phyloP scores from a whole-genome alignment of 2,329 filamentous ascomycete genomes.

The Camillea tinctor region DNA sequence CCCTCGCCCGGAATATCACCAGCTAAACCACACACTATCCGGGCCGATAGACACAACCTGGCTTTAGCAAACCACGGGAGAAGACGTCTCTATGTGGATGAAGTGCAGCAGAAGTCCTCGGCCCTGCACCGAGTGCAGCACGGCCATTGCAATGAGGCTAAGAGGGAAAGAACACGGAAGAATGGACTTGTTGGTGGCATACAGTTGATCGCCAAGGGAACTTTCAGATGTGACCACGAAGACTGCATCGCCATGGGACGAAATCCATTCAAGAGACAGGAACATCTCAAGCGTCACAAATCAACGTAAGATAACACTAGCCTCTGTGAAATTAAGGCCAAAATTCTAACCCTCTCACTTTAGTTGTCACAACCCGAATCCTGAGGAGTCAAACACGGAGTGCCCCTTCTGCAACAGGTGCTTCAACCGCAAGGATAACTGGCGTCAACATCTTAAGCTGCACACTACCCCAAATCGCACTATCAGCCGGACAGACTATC shows the following conservation, averaged over 20 bases:
- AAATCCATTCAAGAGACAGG: slow-evolving; percentile 49
- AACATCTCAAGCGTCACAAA: slow-evolving; percentile 56
- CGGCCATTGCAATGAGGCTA: slow-evolving; percentile 14
- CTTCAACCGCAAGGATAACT: slow-evolving; percentile 41
- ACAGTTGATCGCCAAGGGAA: slow-evolving; percentile 27
- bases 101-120: slow-evolving; percentile 43
- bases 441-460: slow-evolving; percentile 37
- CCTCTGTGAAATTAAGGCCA: neutral
- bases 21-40: slow-evolving; percentile 28
- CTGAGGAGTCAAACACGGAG: slow-evolving; percentile 12
- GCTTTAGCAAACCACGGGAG: slow-evolving; percentile 31
- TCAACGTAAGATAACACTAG: slow-evolving; percentile 39
- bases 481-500: slow-evolving; percentile 34
- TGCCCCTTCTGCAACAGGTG: slow-evolving; percentile 27
- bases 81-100: slow-evolving; percentile 41
- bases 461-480: slow-evolving; percentile 33
- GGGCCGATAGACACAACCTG: slow-evolving; percentile 20
- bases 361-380: slow-evolving; percentile 29
- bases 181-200: slow-evolving; percentile 17
- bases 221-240: slow-evolving; percentile 42
- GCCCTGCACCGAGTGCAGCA: slow-evolving; percentile 44
- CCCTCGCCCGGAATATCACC: slow-evolving; percentile 15
- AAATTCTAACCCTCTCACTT: slow-evolving; percentile 26
- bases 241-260: slow-evolving; percentile 39
- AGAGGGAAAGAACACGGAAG: slow-evolving; percentile 13